Percentiles rank a stretch among this genome's conserved stretches.
Evolutionary conservation across 768 basidiomycete species (phyloP).

Genomic region (Ramaria rubella): DNA sequence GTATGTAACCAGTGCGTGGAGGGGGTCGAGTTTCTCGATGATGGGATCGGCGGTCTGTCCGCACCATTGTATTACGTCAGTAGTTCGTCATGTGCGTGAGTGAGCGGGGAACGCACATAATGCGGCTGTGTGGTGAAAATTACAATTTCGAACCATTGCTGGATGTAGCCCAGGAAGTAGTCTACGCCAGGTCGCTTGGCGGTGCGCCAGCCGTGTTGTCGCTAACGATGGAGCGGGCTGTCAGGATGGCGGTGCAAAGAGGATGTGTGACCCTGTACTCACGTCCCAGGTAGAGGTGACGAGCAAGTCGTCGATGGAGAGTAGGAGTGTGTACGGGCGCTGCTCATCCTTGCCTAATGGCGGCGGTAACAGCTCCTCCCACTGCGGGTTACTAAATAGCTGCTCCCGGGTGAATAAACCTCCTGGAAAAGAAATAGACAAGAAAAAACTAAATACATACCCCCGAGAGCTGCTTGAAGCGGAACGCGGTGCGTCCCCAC

Average conservation of each 20-base stretch:
- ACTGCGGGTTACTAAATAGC: constrained; percentile 92
- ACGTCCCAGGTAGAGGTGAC: constrained; percentile 95
- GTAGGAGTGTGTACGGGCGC: constrained; percentile 85
- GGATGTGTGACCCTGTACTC: constrained; percentile 30
- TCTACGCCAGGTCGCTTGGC: constrained; percentile 97
- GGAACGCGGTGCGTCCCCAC: constrained; percentile 56
- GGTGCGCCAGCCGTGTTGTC: constrained; percentile 92
- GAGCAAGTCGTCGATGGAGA: constrained; percentile 89
- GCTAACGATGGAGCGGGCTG: constrained; percentile 51
- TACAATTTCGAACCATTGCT: constrained; percentile 97
- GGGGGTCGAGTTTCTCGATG: constrained; percentile 90
- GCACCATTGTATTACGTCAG: constrained; percentile 1
- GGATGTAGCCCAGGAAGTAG: constrained; percentile 95
- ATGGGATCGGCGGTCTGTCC: constrained; percentile 81
- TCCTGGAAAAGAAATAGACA: not conserved
- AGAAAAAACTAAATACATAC: constrained; percentile 35
- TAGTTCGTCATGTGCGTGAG: not conserved
- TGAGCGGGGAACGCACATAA: constrained; percentile 56
- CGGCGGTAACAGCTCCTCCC: constrained; percentile 87
- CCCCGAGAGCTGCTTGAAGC: constrained; percentile 61
- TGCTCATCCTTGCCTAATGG: constrained; percentile 75
- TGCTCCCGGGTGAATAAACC: constrained; percentile 24
- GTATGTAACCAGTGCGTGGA: constrained; percentile 82
- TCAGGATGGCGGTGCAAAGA: constrained; percentile 3
- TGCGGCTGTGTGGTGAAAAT: constrained; percentile 87